phyloP scores from a whole-genome alignment of 164 flowering plant genomes.

The Saururus chinensis region DNA sequence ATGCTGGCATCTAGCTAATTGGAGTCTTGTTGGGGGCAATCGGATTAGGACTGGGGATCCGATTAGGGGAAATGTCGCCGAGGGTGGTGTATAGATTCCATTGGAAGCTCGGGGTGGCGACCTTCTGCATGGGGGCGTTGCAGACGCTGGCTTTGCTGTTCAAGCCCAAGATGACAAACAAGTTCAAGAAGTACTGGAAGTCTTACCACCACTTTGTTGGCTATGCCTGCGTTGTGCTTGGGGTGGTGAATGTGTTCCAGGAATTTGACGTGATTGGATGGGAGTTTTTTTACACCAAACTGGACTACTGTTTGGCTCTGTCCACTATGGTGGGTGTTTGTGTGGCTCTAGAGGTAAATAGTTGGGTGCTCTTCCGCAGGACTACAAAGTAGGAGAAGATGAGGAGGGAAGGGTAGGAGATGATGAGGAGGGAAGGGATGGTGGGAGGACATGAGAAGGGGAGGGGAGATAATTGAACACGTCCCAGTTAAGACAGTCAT shows the following conservation, averaged over 20 bases:
- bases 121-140: constrained; percentile 53
- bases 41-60: constrained; percentile 75
- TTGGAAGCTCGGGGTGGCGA: constrained; percentile 68
- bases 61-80: constrained; percentile 57
- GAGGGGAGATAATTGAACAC: constrained; percentile 5
- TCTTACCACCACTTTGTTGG: constrained; percentile 98
- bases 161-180: constrained; percentile 69
- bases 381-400: too few relatives aligned
- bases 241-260: constrained; percentile 81
- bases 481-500: background rate
- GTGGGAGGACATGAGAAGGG: constrained; percentile 35
- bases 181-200: constrained; percentile 89
- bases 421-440: constrained; percentile 69
- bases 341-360: constrained; percentile 73
- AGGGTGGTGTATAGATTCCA: constrained; percentile 65
- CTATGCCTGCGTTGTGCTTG: constrained; percentile 78
- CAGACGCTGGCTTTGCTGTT: too few relatives aligned
- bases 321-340: constrained; percentile 62
- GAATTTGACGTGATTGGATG: constrained; percentile 80
- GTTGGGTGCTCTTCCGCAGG: constrained; percentile 89
- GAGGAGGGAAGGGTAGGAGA: constrained; percentile 77
- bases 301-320: constrained; percentile 58
- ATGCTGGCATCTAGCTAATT: constrained; percentile 54
- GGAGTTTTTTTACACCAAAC: constrained; percentile 44
- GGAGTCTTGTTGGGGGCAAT: constrained; percentile 49